Base-by-base conservation (phyloP, 1,284 basidiomycete species). In the Pseudozyma sp. region DNA sequence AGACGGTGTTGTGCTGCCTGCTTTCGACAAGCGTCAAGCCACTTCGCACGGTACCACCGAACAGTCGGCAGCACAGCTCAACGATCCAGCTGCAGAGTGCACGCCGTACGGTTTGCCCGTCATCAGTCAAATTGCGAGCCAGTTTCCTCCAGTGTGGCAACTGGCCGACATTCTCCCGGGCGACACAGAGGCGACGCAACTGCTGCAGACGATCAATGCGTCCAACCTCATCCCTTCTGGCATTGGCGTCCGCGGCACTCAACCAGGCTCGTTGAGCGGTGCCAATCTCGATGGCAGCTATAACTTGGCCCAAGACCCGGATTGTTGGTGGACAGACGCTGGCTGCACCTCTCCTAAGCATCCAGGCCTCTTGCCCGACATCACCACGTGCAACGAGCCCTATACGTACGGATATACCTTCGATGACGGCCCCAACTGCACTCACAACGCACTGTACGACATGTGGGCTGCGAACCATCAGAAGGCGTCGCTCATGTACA, bases 371-470 rank as follows among this genome's bases (percentile, higher is more conserved):
- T 49, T 67, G 1, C 64, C 81, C 9, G 87, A 88, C 62, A 65
- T 87, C 9, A 83, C 81, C 7, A 17, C 54, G 3, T 84, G 85
- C 55, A 85, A 86, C 17, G 86, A 87, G 73, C 86, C 87, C 0
- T 64, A 80, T 17, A 87, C 87, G 0, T 88, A 86, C 85, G 87
- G 87, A n/a, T 82, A 86, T 33, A 85, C 85, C 2, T 87, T 86
- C 59, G 87, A 88, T 68, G 87, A 88, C 64, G 87, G 82, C 9
- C 84, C 81, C 10, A 82, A 81, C 66, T 83, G 82, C 81, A 83
- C 84, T 47, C 86, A 87, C 79, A 87, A 88, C 50, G 87, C 85
- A 0, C 85, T 88, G 54, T 88, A 88, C 79, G 86, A 88, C 75
- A 86, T 82, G 72, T 79, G 88, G 37, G 45, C 80, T 31, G 66